These are phyloP conservation scores for Torulaspora maleeae DNA, from an alignment of 805 yeast species.

Conservation along the genomic window DNA sequence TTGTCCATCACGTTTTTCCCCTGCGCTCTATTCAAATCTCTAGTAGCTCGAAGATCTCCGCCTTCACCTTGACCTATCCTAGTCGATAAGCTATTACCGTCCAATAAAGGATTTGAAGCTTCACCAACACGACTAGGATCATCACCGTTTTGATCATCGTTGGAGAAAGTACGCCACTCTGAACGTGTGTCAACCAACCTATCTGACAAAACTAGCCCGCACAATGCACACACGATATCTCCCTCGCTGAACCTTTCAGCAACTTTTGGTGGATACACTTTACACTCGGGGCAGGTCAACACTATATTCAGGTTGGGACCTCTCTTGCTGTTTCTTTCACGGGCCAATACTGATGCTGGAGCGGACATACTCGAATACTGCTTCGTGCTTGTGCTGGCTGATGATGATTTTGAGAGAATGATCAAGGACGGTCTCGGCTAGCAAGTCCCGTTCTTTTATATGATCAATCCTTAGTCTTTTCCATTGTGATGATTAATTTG, in stretches of 20 bases:
- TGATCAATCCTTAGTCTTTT: background rate
- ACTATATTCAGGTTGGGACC: conserved; percentile 87
- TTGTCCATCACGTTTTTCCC: conserved; percentile 78
- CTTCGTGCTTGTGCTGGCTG: conserved; percentile 1
- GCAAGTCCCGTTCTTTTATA: conserved; percentile 1
- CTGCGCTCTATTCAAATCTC: conserved; percentile 88
- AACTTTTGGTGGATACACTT: conserved; percentile 90
- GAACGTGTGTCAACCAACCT: conserved; percentile 91
- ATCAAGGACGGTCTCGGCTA: background rate
- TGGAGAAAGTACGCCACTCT: conserved; percentile 97
- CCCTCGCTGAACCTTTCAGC: conserved; percentile 96
- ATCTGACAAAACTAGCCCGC: conserved; percentile 91
- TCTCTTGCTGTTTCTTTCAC: conserved; percentile 28
- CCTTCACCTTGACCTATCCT: conserved; percentile 85
- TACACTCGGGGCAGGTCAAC: conserved; percentile 92
- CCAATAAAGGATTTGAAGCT: conserved; percentile 87
- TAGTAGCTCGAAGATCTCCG: conserved; percentile 79
- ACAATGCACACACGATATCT: conserved; percentile 95
- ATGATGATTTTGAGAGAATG: conserved; percentile 3
- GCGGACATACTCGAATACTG: conserved; percentile 12
- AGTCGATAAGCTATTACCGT: conserved; percentile 87
- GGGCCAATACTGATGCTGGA: conserved; percentile 18
- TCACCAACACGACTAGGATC: conserved; percentile 99
- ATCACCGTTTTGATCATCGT: conserved; percentile 96
- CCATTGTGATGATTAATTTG: conserved; percentile 1